phyloP scores from a whole-genome alignment of 2,329 filamentous ascomycete species.

The Epichloe amarillans region DNA sequence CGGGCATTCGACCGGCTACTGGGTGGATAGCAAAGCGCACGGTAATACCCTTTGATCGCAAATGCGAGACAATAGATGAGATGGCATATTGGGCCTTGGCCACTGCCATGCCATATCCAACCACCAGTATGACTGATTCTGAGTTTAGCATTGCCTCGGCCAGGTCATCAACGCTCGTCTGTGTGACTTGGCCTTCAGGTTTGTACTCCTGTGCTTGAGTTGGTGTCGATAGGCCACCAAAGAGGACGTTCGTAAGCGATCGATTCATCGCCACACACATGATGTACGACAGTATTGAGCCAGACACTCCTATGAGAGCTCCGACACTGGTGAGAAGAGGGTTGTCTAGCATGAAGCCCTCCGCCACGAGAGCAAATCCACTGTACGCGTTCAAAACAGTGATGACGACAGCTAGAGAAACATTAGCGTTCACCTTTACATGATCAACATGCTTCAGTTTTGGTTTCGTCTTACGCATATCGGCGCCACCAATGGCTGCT shows the following conservation, averaged over 20 bases:
- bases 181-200: slow-evolving; percentile 66
- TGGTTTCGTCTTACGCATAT: slow-evolving; percentile 50
- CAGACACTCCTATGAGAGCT: slow-evolving; percentile 75
- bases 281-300: slow-evolving; percentile 79
- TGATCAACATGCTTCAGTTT: background rate
- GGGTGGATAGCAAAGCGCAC: slow-evolving; percentile 86
- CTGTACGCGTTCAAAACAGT: slow-evolving; percentile 86
- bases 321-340: slow-evolving; percentile 74
- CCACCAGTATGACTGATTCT: slow-evolving; percentile 78
- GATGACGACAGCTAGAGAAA: slow-evolving; percentile 54
- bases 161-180: slow-evolving; percentile 68
- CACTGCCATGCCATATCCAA: slow-evolving; percentile 90
- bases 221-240: slow-evolving; percentile 55
- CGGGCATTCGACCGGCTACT: slow-evolving; percentile 83
- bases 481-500: slow-evolving; percentile 78
- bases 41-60: slow-evolving; percentile 63
- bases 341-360: slow-evolving; percentile 86
- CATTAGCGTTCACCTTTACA: slow-evolving; percentile 4
- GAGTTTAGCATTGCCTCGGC: slow-evolving; percentile 62
- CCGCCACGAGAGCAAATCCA: slow-evolving; percentile 78
- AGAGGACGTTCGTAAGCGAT: slow-evolving; percentile 76
- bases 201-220: slow-evolving; percentile 49
- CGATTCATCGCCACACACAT: slow-evolving; percentile 87
- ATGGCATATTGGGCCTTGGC: slow-evolving; percentile 89
- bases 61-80: slow-evolving; percentile 61